A percentile compares a stretch with the other conserved stretches of the same genome.
phyloP scores from a whole-genome alignment of 164 flowering plant genomes.

The Magnolia sinica region DNA sequence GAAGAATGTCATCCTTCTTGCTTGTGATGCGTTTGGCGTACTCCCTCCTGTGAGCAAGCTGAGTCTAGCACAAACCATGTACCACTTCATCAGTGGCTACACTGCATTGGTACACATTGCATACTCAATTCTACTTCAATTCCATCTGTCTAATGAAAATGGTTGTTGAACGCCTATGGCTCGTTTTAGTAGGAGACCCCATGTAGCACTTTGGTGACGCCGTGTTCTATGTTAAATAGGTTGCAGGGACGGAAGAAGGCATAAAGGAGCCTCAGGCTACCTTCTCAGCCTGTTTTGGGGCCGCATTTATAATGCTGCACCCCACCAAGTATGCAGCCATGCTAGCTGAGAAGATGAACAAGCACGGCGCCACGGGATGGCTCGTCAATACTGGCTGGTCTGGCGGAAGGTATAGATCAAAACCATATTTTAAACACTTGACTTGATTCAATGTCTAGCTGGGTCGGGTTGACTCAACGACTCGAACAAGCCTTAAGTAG shows the following conservation, averaged over 20 bases:
- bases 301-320: conserved; percentile 98
- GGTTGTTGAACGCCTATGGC: background rate
- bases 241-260: conserved; percentile 99
- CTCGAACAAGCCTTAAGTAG: too few relatives aligned
- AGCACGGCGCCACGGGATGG: conserved; percentile 97
- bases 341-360: conserved; percentile 96
- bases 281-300: conserved; percentile 98
- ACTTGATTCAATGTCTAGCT: too few relatives aligned
- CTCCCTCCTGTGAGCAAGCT: conserved; percentile 99
- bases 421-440: too few relatives aligned
- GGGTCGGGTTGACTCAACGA: too few relatives aligned
- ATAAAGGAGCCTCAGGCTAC: conserved; percentile 92
- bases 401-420: conserved; percentile 75
- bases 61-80: conserved; percentile 94
- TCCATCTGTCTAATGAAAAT: background rate
- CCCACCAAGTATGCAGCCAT: conserved; percentile 97
- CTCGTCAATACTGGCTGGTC: conserved; percentile 99
- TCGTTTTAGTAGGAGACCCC: background rate
- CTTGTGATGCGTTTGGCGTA: conserved; percentile 99
- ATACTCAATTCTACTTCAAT: background rate
- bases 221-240: conserved; percentile 36
- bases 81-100: conserved; percentile 99
- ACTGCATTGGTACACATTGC: conserved; percentile 74
- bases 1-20: conserved; percentile 88
- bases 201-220: background rate